Percentiles rank a stretch among this genome's conserved stretches.
phyloP scores from a whole-genome alignment of 345 rosid species.

The Euphorbia peplus region DNA sequence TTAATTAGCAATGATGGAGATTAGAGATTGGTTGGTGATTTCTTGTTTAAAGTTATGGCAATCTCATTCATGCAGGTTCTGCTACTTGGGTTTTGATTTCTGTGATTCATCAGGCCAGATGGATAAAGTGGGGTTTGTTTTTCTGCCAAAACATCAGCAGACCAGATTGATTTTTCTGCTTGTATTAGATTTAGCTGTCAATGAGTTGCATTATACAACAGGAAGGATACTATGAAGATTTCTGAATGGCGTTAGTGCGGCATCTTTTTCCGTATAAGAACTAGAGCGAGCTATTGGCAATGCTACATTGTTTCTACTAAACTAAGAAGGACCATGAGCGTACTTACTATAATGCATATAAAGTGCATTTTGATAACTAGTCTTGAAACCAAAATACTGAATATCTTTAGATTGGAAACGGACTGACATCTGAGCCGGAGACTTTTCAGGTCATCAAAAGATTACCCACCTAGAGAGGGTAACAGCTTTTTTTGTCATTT shows the following conservation, averaged over 20 bases:
- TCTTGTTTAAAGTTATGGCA: background rate
- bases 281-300: background rate
- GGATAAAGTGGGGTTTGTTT: background rate
- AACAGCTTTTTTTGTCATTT: no score
- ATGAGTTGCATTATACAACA: background rate
- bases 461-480: no score
- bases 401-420: background rate
- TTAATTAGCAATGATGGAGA: background rate
- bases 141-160: background rate
- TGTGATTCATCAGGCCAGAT: background rate
- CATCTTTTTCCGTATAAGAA: background rate
- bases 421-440: no score
- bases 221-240: background rate
- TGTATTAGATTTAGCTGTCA: conserved; percentile 3
- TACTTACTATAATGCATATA: background rate
- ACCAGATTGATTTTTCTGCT: background rate
- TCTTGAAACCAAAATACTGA: background rate
- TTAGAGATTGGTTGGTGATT: background rate
- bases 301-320: no score
- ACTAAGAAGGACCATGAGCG: background rate
- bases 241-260: background rate
- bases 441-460: no score
- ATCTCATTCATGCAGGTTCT: conserved; percentile 5
- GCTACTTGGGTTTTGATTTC: background rate
- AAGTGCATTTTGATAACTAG: background rate